phyloP scores from a whole-genome alignment of 164 flowering plant genomes.

The Protea cynaroides region DNA sequence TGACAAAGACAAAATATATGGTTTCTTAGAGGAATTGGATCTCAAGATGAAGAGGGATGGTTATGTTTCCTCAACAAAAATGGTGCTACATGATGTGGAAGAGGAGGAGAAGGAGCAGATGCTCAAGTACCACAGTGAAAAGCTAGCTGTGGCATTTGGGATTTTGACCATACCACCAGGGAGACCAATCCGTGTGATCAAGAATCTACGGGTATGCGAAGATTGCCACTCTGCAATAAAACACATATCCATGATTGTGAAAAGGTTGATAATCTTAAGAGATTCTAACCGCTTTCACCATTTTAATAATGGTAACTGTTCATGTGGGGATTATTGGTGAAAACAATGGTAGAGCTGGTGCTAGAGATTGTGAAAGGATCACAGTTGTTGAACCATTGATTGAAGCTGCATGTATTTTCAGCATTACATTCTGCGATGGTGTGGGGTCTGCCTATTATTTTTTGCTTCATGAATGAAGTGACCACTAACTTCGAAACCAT shows the following conservation, averaged over 20 bases:
- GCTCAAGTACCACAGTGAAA: slow-evolving; percentile 88
- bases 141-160: slow-evolving; percentile 85
- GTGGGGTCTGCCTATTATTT: not conserved
- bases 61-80: slow-evolving; percentile 54
- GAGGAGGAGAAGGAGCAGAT: slow-evolving; percentile 91
- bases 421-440: not conserved
- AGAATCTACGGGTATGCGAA: slow-evolving; percentile 78
- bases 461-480: not conserved
- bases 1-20: slow-evolving; percentile 56
- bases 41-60: slow-evolving; percentile 56
- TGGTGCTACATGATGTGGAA: slow-evolving; percentile 87
- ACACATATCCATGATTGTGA: slow-evolving; percentile 57
- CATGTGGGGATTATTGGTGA: slow-evolving; percentile 97
- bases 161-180: slow-evolving; percentile 63
- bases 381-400: not conserved
- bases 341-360: not conserved
- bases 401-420: not conserved
- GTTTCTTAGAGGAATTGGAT: slow-evolving; percentile 68
- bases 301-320: slow-evolving; percentile 65
- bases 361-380: not conserved
- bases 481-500: not conserved
- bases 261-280: slow-evolving; percentile 65
- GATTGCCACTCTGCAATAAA: slow-evolving; percentile 90
- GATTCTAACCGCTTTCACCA: slow-evolving; percentile 89
- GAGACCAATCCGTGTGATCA: slow-evolving; percentile 84